A percentile compares a stretch with the other conserved stretches of the same genome.
Evolutionary conservation across 257 asterid species (phyloP).

Genomic region (Solanum bulbocastanum): DNA sequence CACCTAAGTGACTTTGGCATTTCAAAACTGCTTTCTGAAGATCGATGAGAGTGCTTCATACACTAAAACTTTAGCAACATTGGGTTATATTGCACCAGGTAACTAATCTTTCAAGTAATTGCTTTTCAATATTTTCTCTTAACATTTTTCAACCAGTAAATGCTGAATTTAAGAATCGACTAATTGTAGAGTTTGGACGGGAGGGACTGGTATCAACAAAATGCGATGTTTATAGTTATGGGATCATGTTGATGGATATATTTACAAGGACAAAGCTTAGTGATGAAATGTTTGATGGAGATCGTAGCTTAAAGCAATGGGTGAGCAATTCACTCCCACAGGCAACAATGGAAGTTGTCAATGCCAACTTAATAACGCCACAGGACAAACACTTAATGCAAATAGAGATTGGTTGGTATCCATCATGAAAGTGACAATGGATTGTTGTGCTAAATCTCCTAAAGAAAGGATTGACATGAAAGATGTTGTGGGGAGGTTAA

Average conservation of each 20-base stretch:
- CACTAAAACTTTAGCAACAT: background rate
- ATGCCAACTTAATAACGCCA: background rate
- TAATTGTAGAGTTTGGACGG: background rate
- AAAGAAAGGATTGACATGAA: background rate
- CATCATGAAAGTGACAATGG: too few species aligned
- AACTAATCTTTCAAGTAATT: background rate
- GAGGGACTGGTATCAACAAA: background rate
- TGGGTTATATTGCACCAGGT: conserved; percentile 2
- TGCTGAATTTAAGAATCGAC: background rate
- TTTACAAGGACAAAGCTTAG: background rate
- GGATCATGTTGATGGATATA: background rate
- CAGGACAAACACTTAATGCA: too few species aligned
- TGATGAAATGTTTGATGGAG: background rate
- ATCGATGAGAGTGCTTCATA: background rate
- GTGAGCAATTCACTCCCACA: background rate
- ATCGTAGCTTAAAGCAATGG: conserved; percentile 16
- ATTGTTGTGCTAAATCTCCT: background rate
- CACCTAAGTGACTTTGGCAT: background rate
- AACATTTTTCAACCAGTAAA: background rate
- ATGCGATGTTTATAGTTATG: background rate
- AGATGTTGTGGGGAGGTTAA: background rate
- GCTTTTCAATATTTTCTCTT: background rate
- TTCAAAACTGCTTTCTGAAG: background rate
- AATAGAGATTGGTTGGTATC: too few species aligned
- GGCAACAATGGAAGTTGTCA: conserved; percentile 2